phyloP scores from a whole-genome alignment of 495 filamentous ascomycete species.

The Penicillium pulvis region DNA sequence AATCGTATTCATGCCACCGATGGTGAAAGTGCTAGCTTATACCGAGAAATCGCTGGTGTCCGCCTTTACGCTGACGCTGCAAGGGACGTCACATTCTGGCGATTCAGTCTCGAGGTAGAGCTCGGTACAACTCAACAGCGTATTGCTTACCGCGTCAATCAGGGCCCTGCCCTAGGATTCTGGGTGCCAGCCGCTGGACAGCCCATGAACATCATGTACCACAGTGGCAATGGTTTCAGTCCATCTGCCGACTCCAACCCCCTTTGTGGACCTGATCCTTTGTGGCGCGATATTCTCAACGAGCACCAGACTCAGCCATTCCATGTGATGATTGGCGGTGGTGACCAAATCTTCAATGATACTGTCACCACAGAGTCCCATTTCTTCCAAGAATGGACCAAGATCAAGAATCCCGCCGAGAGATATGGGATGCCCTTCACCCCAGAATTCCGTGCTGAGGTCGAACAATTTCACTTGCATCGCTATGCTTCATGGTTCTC shows the following conservation, averaged over 20 bases:
- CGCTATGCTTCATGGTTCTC: slow-evolving; percentile 92
- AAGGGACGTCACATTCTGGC: slow-evolving; percentile 91
- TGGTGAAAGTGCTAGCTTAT: slow-evolving; percentile 74
- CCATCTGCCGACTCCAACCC: slow-evolving; percentile 72
- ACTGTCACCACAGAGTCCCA: slow-evolving; percentile 69
- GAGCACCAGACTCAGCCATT: slow-evolving; percentile 90
- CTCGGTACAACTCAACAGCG: slow-evolving; percentile 72
- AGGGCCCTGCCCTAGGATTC: slow-evolving; percentile 84
- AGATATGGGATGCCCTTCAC: slow-evolving; percentile 77
- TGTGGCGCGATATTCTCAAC: slow-evolving; percentile 96
- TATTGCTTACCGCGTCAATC: slow-evolving; percentile 94
- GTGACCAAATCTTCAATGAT: slow-evolving; percentile 97
- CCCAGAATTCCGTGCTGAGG: slow-evolving; percentile 75
- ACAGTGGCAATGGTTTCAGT: slow-evolving; percentile 96
- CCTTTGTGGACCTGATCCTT: slow-evolving; percentile 88
- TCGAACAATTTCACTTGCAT: slow-evolving; percentile 84
- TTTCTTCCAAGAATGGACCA: slow-evolving; percentile 79
- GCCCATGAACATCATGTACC: slow-evolving; percentile 98
- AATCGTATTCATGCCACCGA: slow-evolving; percentile 52
- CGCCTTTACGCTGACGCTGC: slow-evolving; percentile 83
- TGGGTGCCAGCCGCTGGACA: slow-evolving; percentile 89
- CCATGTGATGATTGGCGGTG: slow-evolving; percentile 97
- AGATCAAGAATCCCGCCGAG: slow-evolving; percentile 74
- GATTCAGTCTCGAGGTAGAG: slow-evolving; percentile 92
- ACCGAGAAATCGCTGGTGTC: slow-evolving; percentile 76